These are phyloP conservation scores for Plectosphaerella sp. DNA, from an alignment of 2,329 filamentous ascomycete genomes.

Conservation along the genomic window DNA sequence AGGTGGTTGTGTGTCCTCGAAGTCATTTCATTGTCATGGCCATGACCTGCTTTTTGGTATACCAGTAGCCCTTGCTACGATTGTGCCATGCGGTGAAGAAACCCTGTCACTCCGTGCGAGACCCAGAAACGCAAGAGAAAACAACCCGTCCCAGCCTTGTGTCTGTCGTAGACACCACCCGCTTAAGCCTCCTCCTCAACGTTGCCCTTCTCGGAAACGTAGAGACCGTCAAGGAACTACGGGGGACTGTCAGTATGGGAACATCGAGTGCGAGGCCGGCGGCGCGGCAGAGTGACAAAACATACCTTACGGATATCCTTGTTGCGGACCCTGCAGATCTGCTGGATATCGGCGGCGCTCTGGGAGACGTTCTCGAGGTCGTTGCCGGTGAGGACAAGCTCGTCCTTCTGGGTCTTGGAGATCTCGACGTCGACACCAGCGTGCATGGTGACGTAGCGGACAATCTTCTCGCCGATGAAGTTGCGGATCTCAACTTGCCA, in stretches of 20 bases:
- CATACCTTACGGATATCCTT: conserved; percentile 99
- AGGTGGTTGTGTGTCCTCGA: not conserved
- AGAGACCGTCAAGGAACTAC: conserved; percentile 99
- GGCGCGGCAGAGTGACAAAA: conserved; percentile 6
- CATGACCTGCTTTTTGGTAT: conserved; percentile 19
- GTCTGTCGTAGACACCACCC: conserved; percentile 5
- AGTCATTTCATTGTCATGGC: conserved; percentile 1
- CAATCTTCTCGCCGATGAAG: conserved; percentile 99
- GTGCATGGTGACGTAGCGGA: conserved; percentile 86
- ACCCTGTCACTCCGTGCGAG: conserved; percentile 53
- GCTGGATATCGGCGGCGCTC: conserved; percentile 98
- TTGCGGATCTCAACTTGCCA: conserved; percentile 98
- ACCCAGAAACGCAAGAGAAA: conserved; percentile 58
- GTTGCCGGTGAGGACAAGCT: conserved; percentile 91
- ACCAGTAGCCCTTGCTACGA: conserved; percentile 46
- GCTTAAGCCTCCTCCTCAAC: conserved; percentile 65
- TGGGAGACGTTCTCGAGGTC: conserved; percentile 96
- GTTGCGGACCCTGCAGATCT: conserved; percentile 99
- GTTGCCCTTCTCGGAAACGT: conserved; percentile 99
- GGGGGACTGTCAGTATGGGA: conserved; percentile 13
- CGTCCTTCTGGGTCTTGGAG: conserved; percentile 94
- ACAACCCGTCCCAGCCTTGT: conserved; percentile 11
- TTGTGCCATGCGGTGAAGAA: conserved; percentile 54
- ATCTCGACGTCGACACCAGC: conserved; percentile 84
- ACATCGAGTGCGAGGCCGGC: not conserved